Conservation (phyloP, 371 early-diverging fungal species). For the Phascolomyces articulosus region DNA sequence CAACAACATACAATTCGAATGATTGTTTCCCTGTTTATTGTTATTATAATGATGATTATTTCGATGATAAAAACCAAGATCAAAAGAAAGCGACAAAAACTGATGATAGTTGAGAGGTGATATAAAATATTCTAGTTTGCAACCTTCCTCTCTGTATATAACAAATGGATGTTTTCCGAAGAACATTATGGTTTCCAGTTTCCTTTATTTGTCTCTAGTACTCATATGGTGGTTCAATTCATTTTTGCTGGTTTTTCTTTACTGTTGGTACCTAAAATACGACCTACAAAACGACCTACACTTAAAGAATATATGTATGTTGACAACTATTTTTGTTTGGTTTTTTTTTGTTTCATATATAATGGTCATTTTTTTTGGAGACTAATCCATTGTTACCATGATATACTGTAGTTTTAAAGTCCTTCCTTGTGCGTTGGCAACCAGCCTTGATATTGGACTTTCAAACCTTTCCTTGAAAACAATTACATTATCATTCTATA, state of each 20-base stretch:
- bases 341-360: no score
- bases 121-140: slow-evolving; percentile 55
- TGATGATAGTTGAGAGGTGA: no score
- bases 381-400: no score
- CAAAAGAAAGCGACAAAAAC: no score
- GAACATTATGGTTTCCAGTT: slow-evolving; percentile 76
- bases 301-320: slow-evolving; percentile 62
- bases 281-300: slow-evolving; percentile 56
- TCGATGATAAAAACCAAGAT: no score
- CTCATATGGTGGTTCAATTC: slow-evolving; percentile 79
- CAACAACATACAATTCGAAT: not conserved
- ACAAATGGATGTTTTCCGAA: slow-evolving; percentile 87
- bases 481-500: slow-evolving; percentile 90
- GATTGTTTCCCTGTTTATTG: no score
- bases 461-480: slow-evolving; percentile 84
- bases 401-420: slow-evolving; percentile 50
- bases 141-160: slow-evolving; percentile 78
- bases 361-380: no score
- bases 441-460: slow-evolving; percentile 89
- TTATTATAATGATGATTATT: no score
- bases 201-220: slow-evolving; percentile 79
- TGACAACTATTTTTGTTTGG: not conserved
- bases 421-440: slow-evolving; percentile 87
- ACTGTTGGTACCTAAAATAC: slow-evolving; percentile 53
- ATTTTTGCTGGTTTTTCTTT: slow-evolving; percentile 58